Evolutionary conservation across 2,329 filamentous ascomycete genomes (phyloP).

Genomic region (Aspergillus puulaauensis): DNA sequence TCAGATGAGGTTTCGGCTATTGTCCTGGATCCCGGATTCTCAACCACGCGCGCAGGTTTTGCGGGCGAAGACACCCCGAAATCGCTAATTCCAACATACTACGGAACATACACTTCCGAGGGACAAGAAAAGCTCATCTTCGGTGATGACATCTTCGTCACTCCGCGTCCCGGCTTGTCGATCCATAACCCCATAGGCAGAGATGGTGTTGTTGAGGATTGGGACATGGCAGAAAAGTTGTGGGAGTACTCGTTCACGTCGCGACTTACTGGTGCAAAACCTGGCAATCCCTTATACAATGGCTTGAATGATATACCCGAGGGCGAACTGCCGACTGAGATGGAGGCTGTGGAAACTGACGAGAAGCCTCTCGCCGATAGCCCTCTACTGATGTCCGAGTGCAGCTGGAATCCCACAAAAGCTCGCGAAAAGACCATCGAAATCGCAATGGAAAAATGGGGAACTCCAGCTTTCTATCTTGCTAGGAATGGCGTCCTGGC

Average conservation of each 20-base stretch:
- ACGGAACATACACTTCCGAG: constrained; percentile 62
- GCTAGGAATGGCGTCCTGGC: constrained; percentile 85
- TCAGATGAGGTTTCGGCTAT: constrained; percentile 96
- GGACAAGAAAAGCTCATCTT: constrained; percentile 65
- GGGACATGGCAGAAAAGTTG: constrained; percentile 83
- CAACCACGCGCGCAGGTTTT: constrained; percentile 87
- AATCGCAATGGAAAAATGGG: constrained; percentile 96
- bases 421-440: constrained; percentile 92
- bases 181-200: constrained; percentile 88
- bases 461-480: constrained; percentile 90
- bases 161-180: constrained; percentile 72
- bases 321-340: constrained; percentile 58
- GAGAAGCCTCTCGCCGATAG: constrained; percentile 84
- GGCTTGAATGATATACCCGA: constrained; percentile 70
- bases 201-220: constrained; percentile 91
- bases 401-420: constrained; percentile 86
- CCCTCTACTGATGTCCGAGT: constrained; percentile 89
- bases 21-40: constrained; percentile 92
- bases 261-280: constrained; percentile 75
- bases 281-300: constrained; percentile 70
- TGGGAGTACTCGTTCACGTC: constrained; percentile 94
- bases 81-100: constrained; percentile 86
- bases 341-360: constrained; percentile 60
- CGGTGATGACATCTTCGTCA: constrained; percentile 85
- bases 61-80: constrained; percentile 97